Evolutionary conservation across 441 rosid genomes (phyloP).

Genomic region (Erysimum cheiri): DNA sequence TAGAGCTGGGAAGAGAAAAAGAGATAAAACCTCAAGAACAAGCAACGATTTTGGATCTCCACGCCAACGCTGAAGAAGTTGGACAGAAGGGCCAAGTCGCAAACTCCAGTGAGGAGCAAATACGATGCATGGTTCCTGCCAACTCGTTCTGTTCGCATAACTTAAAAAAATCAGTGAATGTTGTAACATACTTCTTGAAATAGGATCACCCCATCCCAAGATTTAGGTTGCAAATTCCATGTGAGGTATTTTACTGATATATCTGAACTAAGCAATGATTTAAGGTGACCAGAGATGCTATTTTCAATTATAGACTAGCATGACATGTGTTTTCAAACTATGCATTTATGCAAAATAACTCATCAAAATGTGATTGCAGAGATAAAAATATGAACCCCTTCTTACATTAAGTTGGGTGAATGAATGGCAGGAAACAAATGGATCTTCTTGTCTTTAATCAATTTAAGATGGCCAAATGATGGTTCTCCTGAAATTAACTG

Average conservation of each 20-base stretch:
- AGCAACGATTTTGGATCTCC: conserved; percentile 73
- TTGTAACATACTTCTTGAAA: conserved; percentile 2
- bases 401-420: conserved; percentile 83
- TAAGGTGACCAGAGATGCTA: background rate
- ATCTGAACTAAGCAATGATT: conserved; percentile 22
- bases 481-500: conserved; percentile 87
- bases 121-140: conserved; percentile 92
- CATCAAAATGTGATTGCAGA: conserved; percentile 6
- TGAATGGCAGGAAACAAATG: conserved; percentile 75
- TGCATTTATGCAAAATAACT: background rate
- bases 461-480: conserved; percentile 68
- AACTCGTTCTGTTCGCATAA: conserved; percentile 58
- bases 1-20: conserved; percentile 9
- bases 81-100: conserved; percentile 82
- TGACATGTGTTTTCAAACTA: conserved; percentile 6
- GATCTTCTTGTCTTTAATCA: conserved; percentile 64
- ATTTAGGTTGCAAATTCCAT: conserved; percentile 7
- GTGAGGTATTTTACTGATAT: conserved; percentile 15
- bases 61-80: conserved; percentile 76
- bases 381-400: conserved; percentile 9
- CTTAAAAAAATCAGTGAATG: conserved; percentile 26
- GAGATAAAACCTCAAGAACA: conserved; percentile 67
- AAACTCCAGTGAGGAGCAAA: conserved; percentile 85
- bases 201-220: background rate
- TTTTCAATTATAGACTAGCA: background rate